These are phyloP conservation scores for Sporothrix inflata DNA, from an alignment of 2,329 filamentous ascomycete species.

Conservation along the genomic window DNA sequence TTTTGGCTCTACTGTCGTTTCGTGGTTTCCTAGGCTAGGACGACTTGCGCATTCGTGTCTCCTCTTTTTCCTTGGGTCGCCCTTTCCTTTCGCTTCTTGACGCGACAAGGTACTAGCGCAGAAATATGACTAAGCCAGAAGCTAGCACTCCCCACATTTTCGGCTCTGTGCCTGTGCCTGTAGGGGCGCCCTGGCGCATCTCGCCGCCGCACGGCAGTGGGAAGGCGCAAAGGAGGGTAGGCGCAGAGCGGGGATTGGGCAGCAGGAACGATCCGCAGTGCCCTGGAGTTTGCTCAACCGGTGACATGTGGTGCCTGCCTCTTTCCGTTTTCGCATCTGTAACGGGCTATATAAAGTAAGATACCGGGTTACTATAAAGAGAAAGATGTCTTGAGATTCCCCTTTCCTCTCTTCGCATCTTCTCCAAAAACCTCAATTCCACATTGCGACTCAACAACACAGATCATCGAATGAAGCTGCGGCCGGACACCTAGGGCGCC, in stretches of 20 bases:
- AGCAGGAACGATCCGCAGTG: not conserved
- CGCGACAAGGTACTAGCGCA: constrained; percentile 8
- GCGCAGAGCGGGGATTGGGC: constrained; percentile 7
- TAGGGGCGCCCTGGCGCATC: not conserved
- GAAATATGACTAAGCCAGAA: not conserved
- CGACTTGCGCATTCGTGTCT: constrained; percentile 15
- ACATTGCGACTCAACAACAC: not conserved
- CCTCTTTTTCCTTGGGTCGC: constrained; percentile 14
- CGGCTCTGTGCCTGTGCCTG: not conserved
- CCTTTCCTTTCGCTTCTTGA: constrained; percentile 7
- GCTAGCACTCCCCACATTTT: not conserved
- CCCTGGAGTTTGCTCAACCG: not conserved
- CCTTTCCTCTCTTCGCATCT: not conserved
- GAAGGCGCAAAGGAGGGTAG: not conserved
- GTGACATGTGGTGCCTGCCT: constrained; percentile 1
- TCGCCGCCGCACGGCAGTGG: not conserved
- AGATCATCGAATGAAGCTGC: not conserved
- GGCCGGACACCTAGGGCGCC: not conserved
- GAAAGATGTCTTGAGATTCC: not conserved
- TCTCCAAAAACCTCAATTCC: not conserved
- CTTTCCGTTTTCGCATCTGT: constrained; percentile 7
- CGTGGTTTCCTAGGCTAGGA: constrained; percentile 8
- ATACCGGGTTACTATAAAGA: not conserved
- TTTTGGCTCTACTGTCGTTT: not conserved
- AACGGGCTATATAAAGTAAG: not conserved